Base-by-base conservation (phyloP, 2,329 filamentous ascomycete genomes). In the Paraphoma sp. region DNA sequence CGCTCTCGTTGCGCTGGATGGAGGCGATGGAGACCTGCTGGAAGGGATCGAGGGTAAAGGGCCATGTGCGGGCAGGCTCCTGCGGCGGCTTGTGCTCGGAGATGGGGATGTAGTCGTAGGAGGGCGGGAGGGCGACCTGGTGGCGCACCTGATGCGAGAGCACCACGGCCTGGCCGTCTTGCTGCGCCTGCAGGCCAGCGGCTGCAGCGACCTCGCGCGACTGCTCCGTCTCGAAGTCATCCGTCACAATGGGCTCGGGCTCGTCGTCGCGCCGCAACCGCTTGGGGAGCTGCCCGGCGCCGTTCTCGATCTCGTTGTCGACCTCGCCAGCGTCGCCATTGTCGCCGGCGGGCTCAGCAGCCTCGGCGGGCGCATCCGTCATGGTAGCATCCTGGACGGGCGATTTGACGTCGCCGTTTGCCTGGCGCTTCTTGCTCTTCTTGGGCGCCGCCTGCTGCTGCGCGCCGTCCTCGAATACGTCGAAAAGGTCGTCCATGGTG, bases 141-240 rank as follows among this genome's bases (percentile, higher is more conserved):
- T 99, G 95, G 78, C 96, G 93, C 68, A 99, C 96, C 81, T 99
- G 97, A 81, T 99, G 96, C 45, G 92, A 94, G 50, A 99, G 80
- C 18, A 96, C 89, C 29, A 99, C 87, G 6, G 89, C 87, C 45
- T 87, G 82, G 29, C 84, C 81, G 51, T 93, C 90, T 63, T 86
- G 87, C 75, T 78, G 82, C 58, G 79, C 83, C 73, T 84, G 87
- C 58, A 82, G 83, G 64, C 91, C 93, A 31, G 89, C 87, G 6
- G 92, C 89, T 28, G 89, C 90, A 18, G 90, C 92, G 40, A 99
- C 86, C 78, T 98, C 92, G 82, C 94, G 86, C 62, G 93, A 96
- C 79, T 97, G 89, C 72, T 95, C 93, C 11, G 95, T 98, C 80
- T 98, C 89, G 76, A 99, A 99, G 11, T 89, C 88, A 80, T 99